Base-by-base conservation (phyloP, 2,329 filamentous ascomycete species). In the Penicillium decumbens region DNA sequence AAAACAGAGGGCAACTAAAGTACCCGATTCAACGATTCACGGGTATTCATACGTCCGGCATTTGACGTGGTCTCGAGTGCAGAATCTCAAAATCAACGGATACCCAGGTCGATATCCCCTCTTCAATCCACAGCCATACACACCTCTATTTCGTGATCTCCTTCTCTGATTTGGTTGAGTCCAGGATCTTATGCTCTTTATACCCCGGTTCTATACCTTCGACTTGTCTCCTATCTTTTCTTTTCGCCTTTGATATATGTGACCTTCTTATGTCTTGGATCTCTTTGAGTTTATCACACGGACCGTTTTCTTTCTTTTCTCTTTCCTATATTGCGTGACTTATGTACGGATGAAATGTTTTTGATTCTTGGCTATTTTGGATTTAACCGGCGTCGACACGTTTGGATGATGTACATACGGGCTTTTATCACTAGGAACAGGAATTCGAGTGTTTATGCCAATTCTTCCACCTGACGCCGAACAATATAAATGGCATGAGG, bases 1-100 rank as follows among this genome's bases (percentile, higher is more conserved):
- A 75, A 72, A 57, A 67, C 67, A 9, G 60, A 53, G 43, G n/a
- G 15, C 24, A 30, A 9, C 15, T 24, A 41, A 12, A 15, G 25
- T 39, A 35, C 7, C 18, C 4, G 32, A 35, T 20, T 23, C 18
- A 20, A 9, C 4, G 32, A 35, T 20, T 23, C 18, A 20, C 8
- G 33, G 33, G 18, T 20, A 3, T 3, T 40, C 8, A 40, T 39
- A 25, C 23, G 23, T 20, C 33, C 10, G 15, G 33, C 33, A 20
- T 20, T 20, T 20, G 43, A 18, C 30, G 15, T 24, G 38, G 27
- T 37, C n/a, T 25, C 13, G 18, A 35, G 6, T 39, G 29, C 45
- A 20, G 28, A 28, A 42, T 37, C 27, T 44, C 40, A 30, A 44
- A 39, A 39, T 20, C 15, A 20, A 49, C 45, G 32, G 49, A 50